Conservation (phyloP, 108 stramenopile species). For the Cyclotella baltica region DNA sequence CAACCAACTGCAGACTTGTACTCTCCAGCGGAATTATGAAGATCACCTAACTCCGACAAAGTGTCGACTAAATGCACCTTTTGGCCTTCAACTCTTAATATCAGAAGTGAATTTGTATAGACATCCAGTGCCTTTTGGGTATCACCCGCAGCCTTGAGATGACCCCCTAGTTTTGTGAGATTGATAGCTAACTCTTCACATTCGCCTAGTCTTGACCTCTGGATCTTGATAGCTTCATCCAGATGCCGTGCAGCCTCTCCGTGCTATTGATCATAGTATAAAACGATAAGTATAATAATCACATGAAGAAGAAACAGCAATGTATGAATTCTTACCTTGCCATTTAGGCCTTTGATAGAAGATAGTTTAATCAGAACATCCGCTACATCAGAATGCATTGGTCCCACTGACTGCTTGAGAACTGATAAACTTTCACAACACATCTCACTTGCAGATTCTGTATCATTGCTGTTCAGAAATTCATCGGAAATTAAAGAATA, state of each 20-base stretch:
- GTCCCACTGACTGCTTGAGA: conserved; percentile 66
- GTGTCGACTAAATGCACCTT: conserved; percentile 64
- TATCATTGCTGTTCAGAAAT: conserved; percentile 65
- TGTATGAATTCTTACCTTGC: conserved; percentile 3
- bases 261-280: conserved; percentile 25
- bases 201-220: conserved; percentile 67
- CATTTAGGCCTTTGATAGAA: conserved; percentile 12
- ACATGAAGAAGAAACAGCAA: not conserved
- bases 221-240: conserved; percentile 77
- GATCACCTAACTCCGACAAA: conserved; percentile 70
- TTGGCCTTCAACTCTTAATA: conserved; percentile 63
- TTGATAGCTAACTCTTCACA: conserved; percentile 74
- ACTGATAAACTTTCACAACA: conserved; percentile 72
- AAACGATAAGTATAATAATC: not conserved
- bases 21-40: conserved; percentile 65
- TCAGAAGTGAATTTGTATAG: conserved; percentile 65
- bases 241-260: conserved; percentile 68
- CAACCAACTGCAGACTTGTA: conserved; percentile 64
- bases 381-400: conserved; percentile 79
- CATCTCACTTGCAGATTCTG: conserved; percentile 65
- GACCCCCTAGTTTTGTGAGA: conserved; percentile 69
- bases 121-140: conserved; percentile 70
- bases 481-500: conserved; percentile 70
- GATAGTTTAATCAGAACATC: conserved; percentile 72
- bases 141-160: conserved; percentile 64